Percentiles rank a stretch among this genome's conserved stretches.
phyloP scores from a whole-genome alignment of 805 yeast species.

The Vanderwaltozyma yarrowii region DNA sequence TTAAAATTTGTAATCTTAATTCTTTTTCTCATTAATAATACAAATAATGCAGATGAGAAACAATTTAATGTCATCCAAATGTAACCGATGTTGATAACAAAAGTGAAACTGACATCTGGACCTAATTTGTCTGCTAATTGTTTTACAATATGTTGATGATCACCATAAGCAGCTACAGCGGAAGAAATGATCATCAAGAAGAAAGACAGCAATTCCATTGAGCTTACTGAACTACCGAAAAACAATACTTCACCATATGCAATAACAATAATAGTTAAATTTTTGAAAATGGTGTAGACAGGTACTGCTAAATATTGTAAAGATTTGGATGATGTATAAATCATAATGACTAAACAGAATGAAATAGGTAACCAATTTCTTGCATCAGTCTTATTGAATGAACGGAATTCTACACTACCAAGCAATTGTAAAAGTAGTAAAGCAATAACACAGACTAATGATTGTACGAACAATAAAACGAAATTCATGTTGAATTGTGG shows the following conservation, averaged over 20 bases:
- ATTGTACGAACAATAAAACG: constrained; percentile 80
- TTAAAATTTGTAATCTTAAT: constrained; percentile 87
- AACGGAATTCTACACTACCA: constrained; percentile 78
- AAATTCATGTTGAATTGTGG: constrained; percentile 71
- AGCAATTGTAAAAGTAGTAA: constrained; percentile 62
- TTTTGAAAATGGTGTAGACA: constrained; percentile 95
- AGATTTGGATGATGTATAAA: constrained; percentile 93
- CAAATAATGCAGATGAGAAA: constrained; percentile 81
- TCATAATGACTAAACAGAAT: constrained; percentile 79
- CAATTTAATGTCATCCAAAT: constrained; percentile 92
- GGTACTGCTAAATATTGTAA: constrained; percentile 86
- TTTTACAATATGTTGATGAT: constrained; percentile 30
- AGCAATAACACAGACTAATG: constrained; percentile 68
- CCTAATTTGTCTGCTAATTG: neutral
- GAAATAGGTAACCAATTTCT: constrained; percentile 96
- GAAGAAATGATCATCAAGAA: constrained; percentile 83
- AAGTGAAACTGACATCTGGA: constrained; percentile 27
- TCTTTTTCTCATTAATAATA: constrained; percentile 86
- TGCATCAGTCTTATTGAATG: constrained; percentile 77
- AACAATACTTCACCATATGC: constrained; percentile 97
- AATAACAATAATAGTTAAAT: constrained; percentile 88
- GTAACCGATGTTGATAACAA: constrained; percentile 58
- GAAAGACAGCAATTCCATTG: constrained; percentile 75
- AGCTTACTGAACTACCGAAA: constrained; percentile 88
- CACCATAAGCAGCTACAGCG: constrained; percentile 84